Base-by-base conservation (phyloP, 306 rosid genomes). In the Vigna unguiculata region DNA sequence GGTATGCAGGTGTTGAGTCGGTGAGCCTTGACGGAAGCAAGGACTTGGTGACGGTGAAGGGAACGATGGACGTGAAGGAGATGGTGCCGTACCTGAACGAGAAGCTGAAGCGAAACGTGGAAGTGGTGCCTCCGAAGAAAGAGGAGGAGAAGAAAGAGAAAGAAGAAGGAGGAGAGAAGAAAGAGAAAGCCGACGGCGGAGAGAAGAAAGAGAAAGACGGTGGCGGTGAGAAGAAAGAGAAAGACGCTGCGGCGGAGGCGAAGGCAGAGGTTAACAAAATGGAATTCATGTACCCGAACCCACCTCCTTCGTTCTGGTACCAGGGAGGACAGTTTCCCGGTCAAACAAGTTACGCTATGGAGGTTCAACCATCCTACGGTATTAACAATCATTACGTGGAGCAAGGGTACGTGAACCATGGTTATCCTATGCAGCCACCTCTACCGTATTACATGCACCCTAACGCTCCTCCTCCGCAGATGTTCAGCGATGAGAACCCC, bases 401-500 rank as follows among this genome's bases (percentile, higher is more conserved):
- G 38, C 82, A 61, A 41, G 84, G 74, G 40, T 64, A 83, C 3
- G 28, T 55, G 45, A 78, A 70, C 62, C 72, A 54, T 8, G 78
- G 74, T 17, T 51, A 45, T 69, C 38, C 69, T 2, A 3, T 36
- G 32, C 79, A 78, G 72, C 72, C 59, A 1, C 84, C 86, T 2
- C 54, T 51, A 49, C 89, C 86, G 7, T 80, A 2, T 21, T 77
- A 80, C 54, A 38, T 80, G 85, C 22, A 77, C 24, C 79, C 79
- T 52, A 12, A 41, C 19, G 19, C 51, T 1, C 83, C 85, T 40
- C 85, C 82, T 1, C 91, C 95, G 10, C 92, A 85, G 74, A 85
- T 85, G 85, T 85, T 85, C 59, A 85, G 97, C 67, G 99, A 95
- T 62, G 99, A 95, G 85, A 95, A 95, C 63, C 99, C 99, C 1